Evolutionary conservation across 768 basidiomycete genomes (phyloP), one percentile per base, ranked within the genome.

Genomic region (Paxillus involutus): DNA sequence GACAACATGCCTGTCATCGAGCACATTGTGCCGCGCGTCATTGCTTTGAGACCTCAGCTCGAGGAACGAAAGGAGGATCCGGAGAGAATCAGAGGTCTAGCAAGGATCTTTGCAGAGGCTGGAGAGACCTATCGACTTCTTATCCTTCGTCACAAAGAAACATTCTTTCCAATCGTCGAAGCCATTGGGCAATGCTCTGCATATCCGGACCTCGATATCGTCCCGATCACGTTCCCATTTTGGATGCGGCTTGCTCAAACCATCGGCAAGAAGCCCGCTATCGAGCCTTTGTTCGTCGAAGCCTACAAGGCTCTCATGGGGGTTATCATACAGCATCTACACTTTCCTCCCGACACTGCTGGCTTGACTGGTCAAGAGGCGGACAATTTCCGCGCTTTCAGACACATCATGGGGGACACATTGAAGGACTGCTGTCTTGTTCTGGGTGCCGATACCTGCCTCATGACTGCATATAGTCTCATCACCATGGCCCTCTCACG

Each of bases 371-470:
- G 86, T 16, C 91, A 95, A 72, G 97, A 98, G 68, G 82, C 88
- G 5, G 97, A 99, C 51, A 87, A 89, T 63, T 99, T 98, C 80
- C 83, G 97, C 19, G 82, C 85, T 4, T 99, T 99, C 78, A 80
- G 97, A 45, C 97, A 99, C 75, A 86, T 94, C 56, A 98, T 99
- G 91, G 97, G 97, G 37, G 95, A 99, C 69, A 98, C 97, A 4
- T 80, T 99, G 59, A 99, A 99, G 73, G 97, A 99, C 67, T 98
- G 97, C 67, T 99, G 97, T 71, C 82, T 87, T 58, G 94, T 99
- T 44, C 80, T 99, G 43, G 90, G 94, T 42, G 82, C 95, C 3
- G 88, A 93, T 47, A 80, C 79, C 2, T 98, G 97, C 65, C 78
- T 99, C 41, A 70, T 86, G 49, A 80, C 88, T 3, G 81, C 94